Conservation (phyloP, 108 stramenopile species). For the Pseudonitzschia pungens region DNA sequence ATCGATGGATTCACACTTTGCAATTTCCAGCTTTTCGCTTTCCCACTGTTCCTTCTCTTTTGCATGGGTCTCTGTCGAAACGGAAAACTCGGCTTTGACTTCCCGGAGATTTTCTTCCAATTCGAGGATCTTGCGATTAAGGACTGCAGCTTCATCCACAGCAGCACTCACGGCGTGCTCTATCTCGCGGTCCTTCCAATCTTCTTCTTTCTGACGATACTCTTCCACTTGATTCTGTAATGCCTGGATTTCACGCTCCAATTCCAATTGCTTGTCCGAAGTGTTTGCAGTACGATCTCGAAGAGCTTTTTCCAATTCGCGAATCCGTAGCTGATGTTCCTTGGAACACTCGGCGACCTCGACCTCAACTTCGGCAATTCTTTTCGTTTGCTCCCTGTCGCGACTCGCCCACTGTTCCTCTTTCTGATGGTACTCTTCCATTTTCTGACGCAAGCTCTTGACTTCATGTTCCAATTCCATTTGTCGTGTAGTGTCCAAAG, state of each 20-base stretch:
- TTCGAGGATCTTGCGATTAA: background rate
- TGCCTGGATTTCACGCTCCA: background rate
- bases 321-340: too few species aligned
- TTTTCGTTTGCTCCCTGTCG: too few species aligned
- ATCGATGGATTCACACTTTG: background rate
- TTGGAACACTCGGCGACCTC: too few species aligned
- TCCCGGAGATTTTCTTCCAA: conserved; percentile 10
- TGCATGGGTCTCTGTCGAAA: background rate
- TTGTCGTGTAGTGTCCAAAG: background rate
- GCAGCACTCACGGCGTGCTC: background rate
- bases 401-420: background rate
- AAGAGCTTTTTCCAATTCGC: too few species aligned
- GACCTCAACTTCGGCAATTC: too few species aligned
- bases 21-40: background rate
- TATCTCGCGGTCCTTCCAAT: background rate
- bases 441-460: too few species aligned
- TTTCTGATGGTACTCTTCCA: background rate
- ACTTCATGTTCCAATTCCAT: too few species aligned
- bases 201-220: background rate
- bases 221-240: background rate
- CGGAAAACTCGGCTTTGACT: background rate
- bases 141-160: background rate
- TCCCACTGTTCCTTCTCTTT: conserved; percentile 3
- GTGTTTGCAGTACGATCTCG: background rate
- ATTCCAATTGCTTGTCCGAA: background rate